Percentiles rank a stretch among this genome's conserved stretches.
phyloP scores from a whole-genome alignment of 2,329 filamentous ascomycete species.

The Penicillium sp. region DNA sequence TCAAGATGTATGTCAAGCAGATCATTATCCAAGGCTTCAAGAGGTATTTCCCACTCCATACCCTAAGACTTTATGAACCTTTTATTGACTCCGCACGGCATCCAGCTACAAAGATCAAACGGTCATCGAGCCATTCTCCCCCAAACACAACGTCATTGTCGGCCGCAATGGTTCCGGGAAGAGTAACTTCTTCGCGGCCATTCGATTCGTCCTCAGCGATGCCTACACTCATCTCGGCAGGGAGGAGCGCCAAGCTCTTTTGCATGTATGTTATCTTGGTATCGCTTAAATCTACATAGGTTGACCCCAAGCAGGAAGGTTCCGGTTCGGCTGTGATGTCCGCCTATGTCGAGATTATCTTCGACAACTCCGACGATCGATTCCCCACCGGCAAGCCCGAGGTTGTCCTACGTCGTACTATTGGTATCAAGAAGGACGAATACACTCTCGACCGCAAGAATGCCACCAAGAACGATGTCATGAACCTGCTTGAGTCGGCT shows the following conservation, averaged over 20 bases:
- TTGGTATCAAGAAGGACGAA: slow-evolving; percentile 97
- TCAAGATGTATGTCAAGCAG: slow-evolving; percentile 95
- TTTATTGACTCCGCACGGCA: background rate
- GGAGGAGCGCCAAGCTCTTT: slow-evolving; percentile 89
- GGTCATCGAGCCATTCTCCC: slow-evolving; percentile 95
- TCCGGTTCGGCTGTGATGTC: slow-evolving; percentile 98
- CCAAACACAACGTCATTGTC: slow-evolving; percentile 97
- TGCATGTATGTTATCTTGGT: slow-evolving; percentile 62
- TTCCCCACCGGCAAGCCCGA: slow-evolving; percentile 93
- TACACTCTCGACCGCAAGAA: slow-evolving; percentile 98
- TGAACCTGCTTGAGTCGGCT: slow-evolving; percentile 91
- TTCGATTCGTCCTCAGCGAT: slow-evolving; percentile 97
- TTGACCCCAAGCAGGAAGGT: slow-evolving; percentile 63
- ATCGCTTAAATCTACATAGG: background rate
- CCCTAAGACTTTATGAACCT: background rate
- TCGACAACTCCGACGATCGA: slow-evolving; percentile 94
- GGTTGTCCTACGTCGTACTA: slow-evolving; percentile 86
- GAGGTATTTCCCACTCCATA: slow-evolving; percentile 60
- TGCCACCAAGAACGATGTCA: slow-evolving; percentile 88
- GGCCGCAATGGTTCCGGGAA: slow-evolving; percentile 99
- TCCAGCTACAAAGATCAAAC: slow-evolving; percentile 98
- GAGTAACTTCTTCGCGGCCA: slow-evolving; percentile 99
- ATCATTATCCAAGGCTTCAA: slow-evolving; percentile 99
- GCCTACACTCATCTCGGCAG: slow-evolving; percentile 94
- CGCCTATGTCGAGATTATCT: slow-evolving; percentile 98